Evolutionary conservation across 306 rosid species (phyloP), one percentile per base, ranked within the genome.

Genomic region (Fragaria ananassa): DNA sequence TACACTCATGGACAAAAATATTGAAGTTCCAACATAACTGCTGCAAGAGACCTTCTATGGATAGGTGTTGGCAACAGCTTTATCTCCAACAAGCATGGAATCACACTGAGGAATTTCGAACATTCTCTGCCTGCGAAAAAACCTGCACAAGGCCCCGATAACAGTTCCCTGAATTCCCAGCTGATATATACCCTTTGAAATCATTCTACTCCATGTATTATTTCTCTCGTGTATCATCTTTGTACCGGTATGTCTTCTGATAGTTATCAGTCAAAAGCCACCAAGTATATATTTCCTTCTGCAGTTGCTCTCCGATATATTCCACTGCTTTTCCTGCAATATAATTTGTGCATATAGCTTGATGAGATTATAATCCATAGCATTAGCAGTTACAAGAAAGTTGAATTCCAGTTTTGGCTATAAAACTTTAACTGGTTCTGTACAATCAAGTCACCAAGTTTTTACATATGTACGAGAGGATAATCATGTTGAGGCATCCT

Each of bases 151-250:
- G 98, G 21, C 97, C 98, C 80, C 96, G 88, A 61, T 91, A 93
- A 77, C 93, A 89, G 81, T 93, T 93, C 87, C 85, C 84, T 1
- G 97, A 93, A 73, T 91, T 47, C n/a, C 97, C 98, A 70, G 82
- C 93, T 0, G 98, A 93, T 23, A 23, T 64, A 93, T 93, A 10
- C 98, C 98, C 80, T 93, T 91, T 0, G 98, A 93, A 79, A 93
- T 91, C 75, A 93, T 93, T 84, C 98, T 88, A 74, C 98, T 93
- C 73, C 79, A 86, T 1, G 98, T 89, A 69, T 93, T 93, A 88
- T 88, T 93, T 45, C 98, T 93, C 60, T 89, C 91, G 85, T 93
- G 97, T 64, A 93, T 93, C 98, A 93, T 93, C 87, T 93, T 93
- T 4, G 97, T 93, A 68, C 97, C 97, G 0, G 93, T 93, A 70